Percentiles rank a stretch among this genome's conserved stretches.
These are phyloP conservation scores for Thalassia testudinum DNA, from an alignment of 116 monocot genomes.

Conservation along the genomic window DNA sequence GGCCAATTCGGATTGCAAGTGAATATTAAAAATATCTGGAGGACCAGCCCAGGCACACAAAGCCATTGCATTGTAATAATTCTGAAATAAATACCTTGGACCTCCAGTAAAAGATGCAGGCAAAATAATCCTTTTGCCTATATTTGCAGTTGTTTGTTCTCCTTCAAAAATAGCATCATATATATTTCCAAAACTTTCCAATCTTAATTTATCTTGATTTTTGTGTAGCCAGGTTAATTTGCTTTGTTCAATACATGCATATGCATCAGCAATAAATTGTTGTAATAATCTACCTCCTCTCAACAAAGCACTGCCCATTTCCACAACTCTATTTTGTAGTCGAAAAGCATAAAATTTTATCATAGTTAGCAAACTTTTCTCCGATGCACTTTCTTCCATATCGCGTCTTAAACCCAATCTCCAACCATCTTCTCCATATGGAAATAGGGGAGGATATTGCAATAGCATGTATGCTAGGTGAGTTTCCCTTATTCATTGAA, in stretches of 20 bases:
- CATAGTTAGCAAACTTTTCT: no score
- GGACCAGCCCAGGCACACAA: conserved; percentile 8
- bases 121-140: conserved; percentile 3
- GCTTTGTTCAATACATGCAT: background rate
- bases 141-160: background rate
- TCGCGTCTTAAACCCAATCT: background rate
- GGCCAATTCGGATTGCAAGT: conserved; percentile 14
- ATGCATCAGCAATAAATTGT: background rate
- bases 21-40: conserved; percentile 18
- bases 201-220: background rate
- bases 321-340: background rate
- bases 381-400: no score
- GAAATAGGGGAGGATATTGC: conserved; percentile 2
- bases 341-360: background rate
- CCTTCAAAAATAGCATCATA: background rate
- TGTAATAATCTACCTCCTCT: background rate
- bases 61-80: conserved; percentile 23
- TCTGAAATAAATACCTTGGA: conserved; percentile 18
- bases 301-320: background rate
- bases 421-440: conserved; percentile 5
- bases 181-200: background rate
- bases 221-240: background rate
- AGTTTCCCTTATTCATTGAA: background rate
- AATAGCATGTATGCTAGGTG: conserved; percentile 2
- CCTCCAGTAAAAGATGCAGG: conserved; percentile 3